These are phyloP conservation scores for Hyphodiscus sp. DNA, from an alignment of 2,329 filamentous ascomycete species.

Conservation along the genomic window DNA sequence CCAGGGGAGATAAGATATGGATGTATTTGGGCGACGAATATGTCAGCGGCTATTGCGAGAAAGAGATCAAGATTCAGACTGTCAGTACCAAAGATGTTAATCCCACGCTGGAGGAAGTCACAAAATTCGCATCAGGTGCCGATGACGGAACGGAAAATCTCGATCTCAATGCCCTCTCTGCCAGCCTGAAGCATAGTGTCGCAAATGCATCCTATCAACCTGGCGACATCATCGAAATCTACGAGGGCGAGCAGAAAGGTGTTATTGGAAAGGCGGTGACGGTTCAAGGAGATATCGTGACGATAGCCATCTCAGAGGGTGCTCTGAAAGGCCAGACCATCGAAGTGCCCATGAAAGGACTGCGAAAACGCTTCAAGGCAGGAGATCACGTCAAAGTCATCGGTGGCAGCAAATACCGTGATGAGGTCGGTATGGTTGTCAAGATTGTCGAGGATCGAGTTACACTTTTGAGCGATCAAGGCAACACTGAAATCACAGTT, in stretches of 20 bases:
- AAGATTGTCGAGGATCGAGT: slow-evolving; percentile 89
- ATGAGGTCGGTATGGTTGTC: slow-evolving; percentile 96
- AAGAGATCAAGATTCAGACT: slow-evolving; percentile 85
- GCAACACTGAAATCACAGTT: slow-evolving; percentile 88
- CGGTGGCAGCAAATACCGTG: slow-evolving; percentile 86
- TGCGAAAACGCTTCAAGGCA: slow-evolving; percentile 86
- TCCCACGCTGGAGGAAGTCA: slow-evolving; percentile 89
- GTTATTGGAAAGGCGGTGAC: slow-evolving; percentile 80
- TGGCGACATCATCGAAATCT: slow-evolving; percentile 95
- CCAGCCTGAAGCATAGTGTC: slow-evolving; percentile 79
- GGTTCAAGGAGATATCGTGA: slow-evolving; percentile 88
- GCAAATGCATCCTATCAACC: slow-evolving; percentile 79
- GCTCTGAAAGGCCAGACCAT: slow-evolving; percentile 77
- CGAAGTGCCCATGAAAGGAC: slow-evolving; percentile 84
- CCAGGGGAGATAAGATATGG: slow-evolving; percentile 57
- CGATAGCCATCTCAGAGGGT: slow-evolving; percentile 77
- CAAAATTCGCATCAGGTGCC: slow-evolving; percentile 80
- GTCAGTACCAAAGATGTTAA: slow-evolving; percentile 86
- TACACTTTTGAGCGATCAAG: slow-evolving; percentile 88
- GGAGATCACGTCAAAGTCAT: slow-evolving; percentile 99
- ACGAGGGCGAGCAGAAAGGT: slow-evolving; percentile 89
- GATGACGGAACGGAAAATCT: slow-evolving; percentile 93
- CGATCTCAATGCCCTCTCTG: slow-evolving; percentile 83
- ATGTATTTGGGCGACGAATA: slow-evolving; percentile 85
- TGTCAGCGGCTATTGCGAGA: slow-evolving; percentile 86